Conservation (phyloP, 768 basidiomycete species). For the Termitomyces bulborhizus region DNA sequence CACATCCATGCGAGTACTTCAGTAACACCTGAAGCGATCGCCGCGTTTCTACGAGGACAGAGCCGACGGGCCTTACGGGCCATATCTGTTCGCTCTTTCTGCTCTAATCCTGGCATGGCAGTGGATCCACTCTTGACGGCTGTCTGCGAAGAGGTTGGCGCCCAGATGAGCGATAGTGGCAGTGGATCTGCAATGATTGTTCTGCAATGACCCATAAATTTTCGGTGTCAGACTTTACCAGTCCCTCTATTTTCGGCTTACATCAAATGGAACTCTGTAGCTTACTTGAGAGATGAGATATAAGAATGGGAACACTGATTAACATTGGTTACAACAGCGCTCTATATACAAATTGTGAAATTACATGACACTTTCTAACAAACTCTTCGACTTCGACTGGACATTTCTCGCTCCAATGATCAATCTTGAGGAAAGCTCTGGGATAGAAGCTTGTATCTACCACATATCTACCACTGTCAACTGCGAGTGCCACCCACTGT, state of each 20-base stretch:
- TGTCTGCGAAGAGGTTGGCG: constrained; percentile 5
- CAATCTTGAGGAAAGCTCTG: not conserved
- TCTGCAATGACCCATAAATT: not conserved
- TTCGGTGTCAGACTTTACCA: not conserved
- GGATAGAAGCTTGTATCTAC: not conserved
- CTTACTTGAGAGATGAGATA: too few relatives aligned
- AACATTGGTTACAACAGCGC: too few relatives aligned
- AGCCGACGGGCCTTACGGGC: constrained; percentile 1
- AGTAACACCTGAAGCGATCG: constrained; percentile 3
- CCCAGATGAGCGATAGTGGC: constrained; percentile 6
- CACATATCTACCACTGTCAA: not conserved
- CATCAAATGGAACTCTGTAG: not conserved
- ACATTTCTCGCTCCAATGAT: not conserved
- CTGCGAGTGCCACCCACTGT: too few relatives aligned
- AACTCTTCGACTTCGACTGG: not conserved
- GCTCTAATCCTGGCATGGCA: not conserved
- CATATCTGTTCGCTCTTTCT: constrained; percentile 5
- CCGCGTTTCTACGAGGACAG: constrained; percentile 1
- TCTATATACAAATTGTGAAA: too few relatives aligned
- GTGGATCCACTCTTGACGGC: constrained; percentile 3
- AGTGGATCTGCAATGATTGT: constrained; percentile 7
- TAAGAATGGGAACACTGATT: too few relatives aligned
- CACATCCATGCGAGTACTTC: constrained; percentile 5
- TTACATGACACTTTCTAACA: too few relatives aligned
- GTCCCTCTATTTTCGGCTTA: not conserved